Base-by-base conservation (phyloP, 2,329 filamentous ascomycete genomes). In the Penicillium paneum region DNA sequence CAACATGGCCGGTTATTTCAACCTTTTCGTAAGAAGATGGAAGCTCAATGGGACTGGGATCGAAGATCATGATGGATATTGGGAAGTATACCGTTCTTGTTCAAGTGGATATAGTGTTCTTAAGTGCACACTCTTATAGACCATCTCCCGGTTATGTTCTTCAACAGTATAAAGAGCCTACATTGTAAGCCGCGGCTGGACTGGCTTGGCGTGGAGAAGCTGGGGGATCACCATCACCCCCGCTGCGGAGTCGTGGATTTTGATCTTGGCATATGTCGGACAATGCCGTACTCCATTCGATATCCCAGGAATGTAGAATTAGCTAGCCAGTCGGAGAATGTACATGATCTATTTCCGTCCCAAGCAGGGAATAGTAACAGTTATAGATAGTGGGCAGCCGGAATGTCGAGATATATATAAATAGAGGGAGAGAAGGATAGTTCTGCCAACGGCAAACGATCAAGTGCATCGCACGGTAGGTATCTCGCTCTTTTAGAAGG, bases 1-100 rank as follows among this genome's bases (percentile, higher is more conserved):
- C 40, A 31, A 78, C 63, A 78, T 75, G 49, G 19, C 63, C 63
- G 11, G 59, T 60, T 19, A 61, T 65, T 24, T 57, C 45, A 5
- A 65, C 34, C 1, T 49, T 57, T 31, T 64, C 61, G 38, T 65
- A 65, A 13, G 63, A 65, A 39, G 53, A 29, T 21, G 61, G 63
- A 6, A 64, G 61, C 13, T 64, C 61, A 21, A 63, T 52, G 5
- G 59, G 43, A 1, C 17, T 49, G 2, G 61, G 63, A 31, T 64
- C 56, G 32, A 56, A 64, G 11, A 63, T 59, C 63, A 65, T 65
- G 24, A n/a, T 60, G 54, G 36, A 11, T 21, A 5, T 26, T 15
- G 17, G 17, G 41, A 4, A 11, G 10, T 26, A n/a, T 15, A 19
- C 2, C 2, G 12, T 4, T 11, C 11, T 19, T 31, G 1, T 21